Conservation (phyloP, 169 alveolate genomes). For the Plasmodium vivax region DNA sequence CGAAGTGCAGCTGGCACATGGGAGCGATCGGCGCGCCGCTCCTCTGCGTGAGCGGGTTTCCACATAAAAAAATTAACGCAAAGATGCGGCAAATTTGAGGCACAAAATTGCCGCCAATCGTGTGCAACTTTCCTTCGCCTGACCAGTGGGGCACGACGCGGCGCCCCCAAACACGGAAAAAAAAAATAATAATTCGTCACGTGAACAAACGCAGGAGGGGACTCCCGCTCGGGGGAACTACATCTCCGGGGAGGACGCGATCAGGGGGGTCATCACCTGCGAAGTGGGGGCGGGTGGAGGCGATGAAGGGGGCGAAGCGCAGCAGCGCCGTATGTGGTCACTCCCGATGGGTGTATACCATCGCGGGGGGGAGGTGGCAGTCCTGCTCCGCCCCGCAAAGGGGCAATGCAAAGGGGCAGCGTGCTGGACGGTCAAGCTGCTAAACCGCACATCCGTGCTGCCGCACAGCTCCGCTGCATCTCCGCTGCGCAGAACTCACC, state of each 20-base stretch:
- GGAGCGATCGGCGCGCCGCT: not conserved
- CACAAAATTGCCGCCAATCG: not conserved
- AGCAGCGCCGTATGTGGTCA: not conserved
- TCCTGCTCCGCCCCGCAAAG: not conserved
- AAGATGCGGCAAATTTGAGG: not conserved
- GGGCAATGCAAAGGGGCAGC: not conserved
- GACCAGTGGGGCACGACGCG: not conserved
- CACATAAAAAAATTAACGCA: not conserved
- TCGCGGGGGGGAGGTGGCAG: not conserved
- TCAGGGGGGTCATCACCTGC: constrained; percentile 66
- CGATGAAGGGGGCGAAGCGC: not conserved
- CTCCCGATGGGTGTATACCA: not conserved
- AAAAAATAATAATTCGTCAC: not conserved
- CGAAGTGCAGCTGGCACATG: not conserved
- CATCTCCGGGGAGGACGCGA: constrained; percentile 29
- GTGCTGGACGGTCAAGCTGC: too few relatives aligned
- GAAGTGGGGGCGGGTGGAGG: not conserved
- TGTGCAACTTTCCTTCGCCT: not conserved
- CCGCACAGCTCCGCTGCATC: not conserved
- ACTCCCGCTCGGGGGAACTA: not conserved
- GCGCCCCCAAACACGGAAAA: not conserved
- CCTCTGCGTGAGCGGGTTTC: not conserved
- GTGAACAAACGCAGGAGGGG: not conserved
- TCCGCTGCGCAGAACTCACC: constrained; percentile 5
- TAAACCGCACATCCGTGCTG: not conserved